Evolutionary conservation across 345 rosid genomes (phyloP).

Genomic region (Rhodamnia argentea): DNA sequence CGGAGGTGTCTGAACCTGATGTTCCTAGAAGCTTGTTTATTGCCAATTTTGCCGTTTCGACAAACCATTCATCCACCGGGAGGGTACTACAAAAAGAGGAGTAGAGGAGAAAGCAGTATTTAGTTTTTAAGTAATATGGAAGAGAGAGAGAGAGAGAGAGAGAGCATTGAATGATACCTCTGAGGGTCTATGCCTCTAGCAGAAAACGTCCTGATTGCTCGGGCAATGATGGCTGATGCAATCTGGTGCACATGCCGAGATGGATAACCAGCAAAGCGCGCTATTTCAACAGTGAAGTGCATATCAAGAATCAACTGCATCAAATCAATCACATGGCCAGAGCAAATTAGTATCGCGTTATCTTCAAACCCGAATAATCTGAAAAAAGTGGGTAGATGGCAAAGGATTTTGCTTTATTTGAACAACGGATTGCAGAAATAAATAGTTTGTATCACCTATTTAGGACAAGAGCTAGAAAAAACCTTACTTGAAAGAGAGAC

Average conservation of each 20-base stretch:
- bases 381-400: background rate
- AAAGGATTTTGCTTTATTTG: background rate
- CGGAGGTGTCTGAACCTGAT: conserved; percentile 76
- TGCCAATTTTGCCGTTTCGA: conserved; percentile 81
- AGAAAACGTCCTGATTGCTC: conserved; percentile 75
- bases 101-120: background rate
- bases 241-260: conserved; percentile 72
- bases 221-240: conserved; percentile 75
- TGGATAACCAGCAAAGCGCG: conserved; percentile 92
- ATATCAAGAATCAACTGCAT: conserved; percentile 92
- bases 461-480: background rate
- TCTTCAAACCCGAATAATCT: background rate
- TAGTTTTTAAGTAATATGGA: background rate
- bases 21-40: conserved; percentile 69
- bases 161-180: conserved; percentile 27
- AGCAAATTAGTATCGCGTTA: background rate
- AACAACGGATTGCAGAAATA: background rate
- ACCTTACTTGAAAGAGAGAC: background rate
- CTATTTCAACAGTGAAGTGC: conserved; percentile 99
- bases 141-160: background rate
- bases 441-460: background rate
- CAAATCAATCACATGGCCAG: background rate
- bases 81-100: conserved; percentile 32
- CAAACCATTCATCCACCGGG: conserved; percentile 85
- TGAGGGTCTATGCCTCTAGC: conserved; percentile 76